Evolutionary conservation across 805 yeast species (phyloP), one percentile per base, ranked within the genome.

Genomic region (Ogataea zsoltii): DNA sequence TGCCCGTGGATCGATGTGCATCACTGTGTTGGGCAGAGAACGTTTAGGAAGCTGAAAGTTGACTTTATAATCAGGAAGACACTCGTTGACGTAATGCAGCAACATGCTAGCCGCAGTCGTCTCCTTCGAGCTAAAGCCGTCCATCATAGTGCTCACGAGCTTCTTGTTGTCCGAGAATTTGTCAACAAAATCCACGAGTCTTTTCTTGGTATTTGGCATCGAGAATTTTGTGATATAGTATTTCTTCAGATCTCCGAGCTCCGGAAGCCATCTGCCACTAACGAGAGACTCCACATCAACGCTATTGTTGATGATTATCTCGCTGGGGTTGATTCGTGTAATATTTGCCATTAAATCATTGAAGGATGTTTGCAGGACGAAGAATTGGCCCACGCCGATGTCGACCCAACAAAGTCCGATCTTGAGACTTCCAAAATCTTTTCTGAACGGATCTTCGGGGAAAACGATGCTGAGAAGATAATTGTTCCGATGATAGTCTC

Each of bases 321-420:
- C 99, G 30, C 83, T 76, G 0, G 99, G 98, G 38, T 75, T 75
- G 6, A 94, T 81, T 47, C 97, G 74, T 0, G 92, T 73, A 1
- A 94, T 68, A 33, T 88, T 88, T 5, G 94, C 76, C 40, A 82
- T 73, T 3, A 91, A 65, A 19, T 82, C 83, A 4, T 72, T 76
- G 16, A 83, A 58, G 1, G 76, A 72, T 0, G 88, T 79, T 38
- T 79, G 77, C 57, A 88, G 88, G 2, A 85, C 85, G 56, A 72
- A 80, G 36, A 88, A 77, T 17, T 81, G 82, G 0, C 98, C 97
- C 1, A 92, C 80, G 0, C 94, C 85, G 0, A 92, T 70, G 66
- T 94, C 99, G 34, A 85, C 77, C 98, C 98, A 94, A 23, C 90
- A 76, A 1, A 94, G 56, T 0, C 96, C 96, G 3, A 90, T 72